These are phyloP conservation scores for Fusarium tricinctum DNA, from an alignment of 2,329 filamentous ascomycete genomes.

Conservation along the genomic window DNA sequence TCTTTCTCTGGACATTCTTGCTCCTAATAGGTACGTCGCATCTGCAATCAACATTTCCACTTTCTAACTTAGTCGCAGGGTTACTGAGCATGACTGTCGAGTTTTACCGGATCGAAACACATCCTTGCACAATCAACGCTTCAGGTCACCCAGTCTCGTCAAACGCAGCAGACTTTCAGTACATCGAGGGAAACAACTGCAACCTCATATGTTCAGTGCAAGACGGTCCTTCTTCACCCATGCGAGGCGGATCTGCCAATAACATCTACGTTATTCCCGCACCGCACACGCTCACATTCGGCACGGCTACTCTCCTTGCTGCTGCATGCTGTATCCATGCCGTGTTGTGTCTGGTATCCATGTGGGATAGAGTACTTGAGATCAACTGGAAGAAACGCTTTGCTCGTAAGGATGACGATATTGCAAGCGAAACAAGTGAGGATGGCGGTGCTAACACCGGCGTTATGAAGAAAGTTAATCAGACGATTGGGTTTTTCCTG, in stretches of 20 bases:
- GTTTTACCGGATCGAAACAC: constrained; percentile 69
- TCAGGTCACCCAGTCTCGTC: constrained; percentile 54
- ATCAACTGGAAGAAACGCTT: constrained; percentile 69
- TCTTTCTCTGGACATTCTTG: constrained; percentile 75
- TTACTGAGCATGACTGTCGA: constrained; percentile 73
- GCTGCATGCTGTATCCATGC: constrained; percentile 76
- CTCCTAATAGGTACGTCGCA: constrained; percentile 67
- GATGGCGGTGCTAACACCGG: constrained; percentile 65
- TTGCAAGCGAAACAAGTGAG: constrained; percentile 46
- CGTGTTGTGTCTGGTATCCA: constrained; percentile 71
- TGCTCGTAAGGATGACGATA: constrained; percentile 17
- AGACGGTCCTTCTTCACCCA: constrained; percentile 65
- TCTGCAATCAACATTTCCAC: fast-evolving
- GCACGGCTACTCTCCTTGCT: constrained; percentile 70
- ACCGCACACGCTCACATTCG: constrained; percentile 69
- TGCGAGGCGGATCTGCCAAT: constrained; percentile 68
- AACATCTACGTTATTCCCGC: constrained; percentile 74
- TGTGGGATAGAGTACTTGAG: constrained; percentile 74
- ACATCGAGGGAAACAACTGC: constrained; percentile 59
- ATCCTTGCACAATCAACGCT: constrained; percentile 59
- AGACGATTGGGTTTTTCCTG: constrained; percentile 66
- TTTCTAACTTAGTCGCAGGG: constrained; percentile 54
- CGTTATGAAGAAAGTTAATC: constrained; percentile 68
- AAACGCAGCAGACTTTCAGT: constrained; percentile 59
- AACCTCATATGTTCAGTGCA: constrained; percentile 61